phyloP scores from a whole-genome alignment of 345 rosid genomes.

The Brassica incana region DNA sequence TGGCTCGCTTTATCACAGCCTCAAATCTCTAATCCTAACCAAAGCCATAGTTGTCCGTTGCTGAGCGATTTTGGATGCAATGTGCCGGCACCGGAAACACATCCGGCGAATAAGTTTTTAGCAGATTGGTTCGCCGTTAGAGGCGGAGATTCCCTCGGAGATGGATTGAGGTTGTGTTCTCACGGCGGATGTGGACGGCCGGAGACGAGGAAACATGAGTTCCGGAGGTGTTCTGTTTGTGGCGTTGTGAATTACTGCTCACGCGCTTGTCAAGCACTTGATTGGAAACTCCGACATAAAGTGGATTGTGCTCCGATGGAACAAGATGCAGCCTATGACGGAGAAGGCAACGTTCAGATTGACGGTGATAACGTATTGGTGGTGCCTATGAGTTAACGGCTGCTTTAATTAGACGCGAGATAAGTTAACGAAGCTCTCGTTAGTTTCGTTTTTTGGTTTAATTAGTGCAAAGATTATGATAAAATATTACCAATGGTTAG shows the following conservation, averaged over 20 bases:
- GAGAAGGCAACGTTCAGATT: slow-evolving; percentile 44
- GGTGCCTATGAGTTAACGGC: slow-evolving; percentile 38
- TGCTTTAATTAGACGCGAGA: slow-evolving; percentile 7
- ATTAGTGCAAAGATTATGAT: slow-evolving; percentile 3
- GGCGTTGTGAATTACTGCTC: slow-evolving; percentile 95
- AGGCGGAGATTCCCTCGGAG: slow-evolving; percentile 45
- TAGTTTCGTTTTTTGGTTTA: not conserved
- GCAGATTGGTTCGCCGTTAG: slow-evolving; percentile 69
- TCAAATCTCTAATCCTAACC: slow-evolving; percentile 33
- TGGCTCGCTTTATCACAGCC: slow-evolving; percentile 47
- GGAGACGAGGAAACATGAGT: slow-evolving; percentile 91
- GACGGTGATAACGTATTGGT: slow-evolving; percentile 37
- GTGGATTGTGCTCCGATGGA: slow-evolving; percentile 72
- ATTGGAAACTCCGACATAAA: slow-evolving; percentile 91
- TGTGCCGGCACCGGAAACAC: slow-evolving; percentile 89
- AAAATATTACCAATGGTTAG: slow-evolving; percentile 11
- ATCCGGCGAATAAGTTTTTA: slow-evolving; percentile 72
- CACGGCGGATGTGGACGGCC: slow-evolving; percentile 87
- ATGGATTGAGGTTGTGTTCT: slow-evolving; percentile 76
- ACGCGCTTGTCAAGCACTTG: slow-evolving; percentile 95
- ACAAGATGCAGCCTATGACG: slow-evolving; percentile 58
- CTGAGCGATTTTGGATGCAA: slow-evolving; percentile 95
- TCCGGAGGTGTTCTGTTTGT: slow-evolving; percentile 89
- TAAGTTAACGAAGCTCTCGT: slow-evolving; percentile 19
- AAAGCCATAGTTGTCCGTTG: slow-evolving; percentile 61